Base-by-base conservation (phyloP, 306 rosid species). In the Vigna trinervia region DNA sequence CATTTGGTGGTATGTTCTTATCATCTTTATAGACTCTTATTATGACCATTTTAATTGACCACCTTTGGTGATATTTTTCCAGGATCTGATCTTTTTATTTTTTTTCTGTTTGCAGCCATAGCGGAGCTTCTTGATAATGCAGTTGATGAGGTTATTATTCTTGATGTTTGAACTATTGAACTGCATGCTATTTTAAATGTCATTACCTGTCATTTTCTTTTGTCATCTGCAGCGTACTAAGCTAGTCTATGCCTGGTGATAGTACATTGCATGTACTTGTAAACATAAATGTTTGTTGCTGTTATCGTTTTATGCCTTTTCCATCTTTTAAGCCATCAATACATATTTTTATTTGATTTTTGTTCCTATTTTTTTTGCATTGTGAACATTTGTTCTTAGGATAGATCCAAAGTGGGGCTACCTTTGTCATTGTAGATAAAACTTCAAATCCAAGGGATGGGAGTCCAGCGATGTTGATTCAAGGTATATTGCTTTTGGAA, bases 81-180 rank as follows among this genome's bases (percentile, higher is more conserved):
- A 30, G 54, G 53, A 30, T 48, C 59, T 48, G 43, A 19, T 30
- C 63, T 48, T 60, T 59, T 48, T 41, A 59, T 62, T 65, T 26
- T 30, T 71, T 51, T 84, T 53, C 56, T 64, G 66, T 74, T 79
- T 90, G 76, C 93, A 95, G 98, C 97, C 56, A 58, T 95, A 56
- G 97, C 97, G 0, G 98, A 95, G 83, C 88, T 95, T 82, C 90
- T 95, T 43, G 98, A 95, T 83, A 95, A 95, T 84, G 96, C 93
- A 38, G 82, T 95, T 73, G 98, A 95, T 81, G 98, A 95, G 98
- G 98, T 95, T 69, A 73, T 83, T 74, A 59, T 76, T 82, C 23
- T 32, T 58, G 22, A 50, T 74, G 34, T 61, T 74, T 82, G 62
- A 79, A 79, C 12, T 51, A 48, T 48, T 74, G 66, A 74, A 62